phyloP scores from a whole-genome alignment of 441 rosid species.

The Mallotus japonicus region DNA sequence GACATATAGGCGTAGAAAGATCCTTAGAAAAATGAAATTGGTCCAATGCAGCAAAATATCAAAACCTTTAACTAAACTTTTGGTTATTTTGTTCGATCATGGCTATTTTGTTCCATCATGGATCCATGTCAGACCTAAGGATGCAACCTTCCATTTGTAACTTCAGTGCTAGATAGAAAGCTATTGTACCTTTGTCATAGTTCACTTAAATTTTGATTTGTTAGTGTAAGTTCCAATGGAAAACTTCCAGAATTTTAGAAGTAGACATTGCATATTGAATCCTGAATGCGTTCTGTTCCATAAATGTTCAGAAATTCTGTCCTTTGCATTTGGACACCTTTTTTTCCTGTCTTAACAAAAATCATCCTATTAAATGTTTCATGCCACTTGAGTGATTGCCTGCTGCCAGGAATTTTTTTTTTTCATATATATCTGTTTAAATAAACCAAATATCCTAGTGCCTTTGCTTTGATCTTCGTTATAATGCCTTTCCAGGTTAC shows the following conservation, averaged over 20 bases:
- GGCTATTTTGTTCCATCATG: not conserved
- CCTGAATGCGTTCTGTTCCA: not conserved
- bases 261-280: not conserved
- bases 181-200: not conserved
- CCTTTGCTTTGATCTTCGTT: not conserved
- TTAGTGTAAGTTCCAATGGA: not conserved
- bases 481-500: conserved; percentile 12
- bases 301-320: not conserved
- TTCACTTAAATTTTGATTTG: not conserved
- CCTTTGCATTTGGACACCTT: too few species aligned
- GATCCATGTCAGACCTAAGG: not conserved
- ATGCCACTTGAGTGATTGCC: not conserved
- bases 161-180: conserved; percentile 11
- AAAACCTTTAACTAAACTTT: not conserved
- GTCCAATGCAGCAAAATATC: not conserved
- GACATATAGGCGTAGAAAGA: too few species aligned
- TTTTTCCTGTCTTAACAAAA: not conserved
- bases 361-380: not conserved
- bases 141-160: not conserved
- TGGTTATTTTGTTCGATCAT: not conserved
- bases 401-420: not conserved
- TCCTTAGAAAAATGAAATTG: not conserved
- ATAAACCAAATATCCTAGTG: not conserved
- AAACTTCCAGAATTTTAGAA: not conserved
- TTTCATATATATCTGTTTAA: conserved; percentile 1